Evolutionary conservation across 225 moss, liverwort and hornwort genomes (phyloP), one percentile per base, ranked within the genome.

Genomic region (Climacium dendroides): DNA sequence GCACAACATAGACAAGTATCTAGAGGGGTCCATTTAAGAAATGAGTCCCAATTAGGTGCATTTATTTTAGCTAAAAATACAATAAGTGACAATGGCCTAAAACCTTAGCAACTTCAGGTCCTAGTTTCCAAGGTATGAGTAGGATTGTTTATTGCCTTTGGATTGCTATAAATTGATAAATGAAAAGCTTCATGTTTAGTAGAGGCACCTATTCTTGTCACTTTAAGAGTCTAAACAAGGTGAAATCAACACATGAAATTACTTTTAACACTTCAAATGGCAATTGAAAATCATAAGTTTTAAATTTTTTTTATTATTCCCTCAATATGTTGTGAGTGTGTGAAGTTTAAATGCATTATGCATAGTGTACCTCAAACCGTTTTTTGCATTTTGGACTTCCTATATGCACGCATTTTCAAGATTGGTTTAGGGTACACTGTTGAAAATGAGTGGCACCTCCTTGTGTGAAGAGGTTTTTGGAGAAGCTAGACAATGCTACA

Each of bases 1-100:
- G 10, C 29, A 29, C 2, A 72, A 28, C 28, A 16, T 28, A 9
- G 28, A 71, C 6, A 45, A 17, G 28, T 71, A 70, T 43, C 17
- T 71, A 5, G 5, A 45, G 14, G 25, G 8, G 1, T 25, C 3
- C 25, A 8, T 70, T 70, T 70, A 15, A 41, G 3, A 70, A 69
- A 25, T 70, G 41, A 15, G 41, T 26, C 0, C 4, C 28, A 43
- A 28, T 45, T 10, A 28, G 28, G 16, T 26, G 8, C 7, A 72
- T 6, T 45, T 71, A 5, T 69, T 25, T 39, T 5, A 4, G 1
- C 4, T 15, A 26, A 26, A n/a, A 41, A 3, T 71, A 8, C 3
- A 70, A 41, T 25, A 70, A 15, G 24, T 25, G 4, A 0, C 1
- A 0, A 16, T 16, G 9, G 41, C 28, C 0, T 45, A 0, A 73